Evolutionary conservation across 2,329 filamentous ascomycete species (phyloP).

Genomic region (Fulvia fulva): DNA sequence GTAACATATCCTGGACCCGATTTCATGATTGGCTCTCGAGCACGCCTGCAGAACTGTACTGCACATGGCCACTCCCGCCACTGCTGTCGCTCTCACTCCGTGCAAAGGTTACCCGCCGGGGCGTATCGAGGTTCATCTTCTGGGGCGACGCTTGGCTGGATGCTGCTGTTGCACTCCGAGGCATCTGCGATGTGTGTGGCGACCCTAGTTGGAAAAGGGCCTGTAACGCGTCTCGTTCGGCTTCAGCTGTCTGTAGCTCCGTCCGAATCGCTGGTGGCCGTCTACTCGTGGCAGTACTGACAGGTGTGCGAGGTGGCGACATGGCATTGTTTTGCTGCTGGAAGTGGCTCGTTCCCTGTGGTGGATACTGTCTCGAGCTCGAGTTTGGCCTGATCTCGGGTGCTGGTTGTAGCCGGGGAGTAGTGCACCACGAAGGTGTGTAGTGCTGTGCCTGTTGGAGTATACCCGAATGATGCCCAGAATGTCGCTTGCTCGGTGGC

Average conservation of each 20-base stretch:
- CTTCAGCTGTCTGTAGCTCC: constrained; percentile 63
- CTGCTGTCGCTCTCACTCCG: constrained; percentile 25
- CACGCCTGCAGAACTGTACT: constrained; percentile 10
- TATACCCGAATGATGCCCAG: constrained; percentile 26
- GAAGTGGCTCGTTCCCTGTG: constrained; percentile 6
- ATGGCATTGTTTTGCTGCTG: constrained; percentile 19
- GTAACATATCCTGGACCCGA: constrained; percentile 8
- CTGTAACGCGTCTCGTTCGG: constrained; percentile 76
- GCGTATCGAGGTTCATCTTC: constrained; percentile 22
- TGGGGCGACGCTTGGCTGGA: constrained; percentile 24
- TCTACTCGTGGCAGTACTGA: constrained; percentile 25
- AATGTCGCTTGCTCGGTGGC: constrained; percentile 32
- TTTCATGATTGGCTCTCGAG: constrained; percentile 10
- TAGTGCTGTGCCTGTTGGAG: constrained; percentile 12
- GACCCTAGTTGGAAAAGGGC: constrained; percentile 73
- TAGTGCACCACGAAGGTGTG: constrained; percentile 1
- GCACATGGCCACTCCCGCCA: constrained; percentile 2
- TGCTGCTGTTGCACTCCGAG: constrained; percentile 16
- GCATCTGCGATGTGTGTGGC: constrained; percentile 37
- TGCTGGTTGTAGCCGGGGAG: constrained; percentile 26
- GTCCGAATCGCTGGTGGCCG: constrained; percentile 57
- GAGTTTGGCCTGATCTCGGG: constrained; percentile 28
- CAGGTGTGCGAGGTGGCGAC: constrained; percentile 33
- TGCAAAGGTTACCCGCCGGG: constrained; percentile 27
- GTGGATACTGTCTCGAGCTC: constrained; percentile 11